Conservation (phyloP, 2,329 filamentous ascomycete species). For the Verticillium nubilum region DNA sequence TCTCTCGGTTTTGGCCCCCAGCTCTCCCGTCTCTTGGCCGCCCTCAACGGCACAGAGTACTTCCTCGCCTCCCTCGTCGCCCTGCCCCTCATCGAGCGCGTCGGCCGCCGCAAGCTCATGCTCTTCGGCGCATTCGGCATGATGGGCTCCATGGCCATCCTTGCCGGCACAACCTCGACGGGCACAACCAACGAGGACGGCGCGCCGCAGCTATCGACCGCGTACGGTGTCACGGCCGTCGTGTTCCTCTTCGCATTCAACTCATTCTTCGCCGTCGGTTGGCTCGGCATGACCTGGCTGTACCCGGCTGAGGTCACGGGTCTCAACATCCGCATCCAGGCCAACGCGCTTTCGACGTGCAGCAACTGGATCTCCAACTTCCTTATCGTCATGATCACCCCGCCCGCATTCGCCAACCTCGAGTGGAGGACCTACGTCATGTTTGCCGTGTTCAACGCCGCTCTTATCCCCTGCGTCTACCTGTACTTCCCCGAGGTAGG, state of each 20-base stretch:
- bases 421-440: constrained; percentile 50
- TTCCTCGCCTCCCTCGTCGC: constrained; percentile 32
- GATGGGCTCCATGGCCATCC: constrained; percentile 55
- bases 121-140: constrained; percentile 58
- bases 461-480: constrained; percentile 46
- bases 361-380: constrained; percentile 60
- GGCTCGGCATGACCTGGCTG: constrained; percentile 57
- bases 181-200: constrained; percentile 22
- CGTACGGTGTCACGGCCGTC: constrained; percentile 23
- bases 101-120: constrained; percentile 58
- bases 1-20: constrained; percentile 38
- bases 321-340: constrained; percentile 53
- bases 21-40: constrained; percentile 47
- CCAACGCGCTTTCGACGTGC: constrained; percentile 58
- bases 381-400: constrained; percentile 62
- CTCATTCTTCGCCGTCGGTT: constrained; percentile 54
- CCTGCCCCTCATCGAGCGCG: constrained; percentile 38
- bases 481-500: constrained; percentile 43
- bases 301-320: constrained; percentile 58
- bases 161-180: constrained; percentile 25
- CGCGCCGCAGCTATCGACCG: constrained; percentile 18
- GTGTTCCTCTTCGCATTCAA: constrained; percentile 58
- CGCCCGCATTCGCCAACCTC: constrained; percentile 49
- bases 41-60: constrained; percentile 42
- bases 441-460: constrained; percentile 47